These are phyloP conservation scores for Pichia sp. DNA, from an alignment of 1,139 yeast species.

Conservation along the genomic window DNA sequence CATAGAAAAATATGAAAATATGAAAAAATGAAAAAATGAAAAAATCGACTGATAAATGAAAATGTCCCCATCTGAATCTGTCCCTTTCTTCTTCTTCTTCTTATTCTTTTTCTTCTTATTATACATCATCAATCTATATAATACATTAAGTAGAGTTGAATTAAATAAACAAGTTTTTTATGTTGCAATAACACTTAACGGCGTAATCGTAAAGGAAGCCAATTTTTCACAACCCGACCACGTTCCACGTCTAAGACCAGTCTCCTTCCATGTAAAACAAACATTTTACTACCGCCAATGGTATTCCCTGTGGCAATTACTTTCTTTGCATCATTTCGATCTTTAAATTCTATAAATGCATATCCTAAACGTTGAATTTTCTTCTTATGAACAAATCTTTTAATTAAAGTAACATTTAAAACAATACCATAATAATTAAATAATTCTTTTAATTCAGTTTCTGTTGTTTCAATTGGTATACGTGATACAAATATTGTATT, in stretches of 20 bases:
- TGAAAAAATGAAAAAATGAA: background rate
- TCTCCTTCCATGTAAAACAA: conserved; percentile 33
- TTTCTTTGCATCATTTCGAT: conserved; percentile 47
- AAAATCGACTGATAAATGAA: background rate
- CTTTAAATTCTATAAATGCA: conserved; percentile 72
- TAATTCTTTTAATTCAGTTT: conserved; percentile 52
- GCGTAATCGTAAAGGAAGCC: conserved; percentile 72
- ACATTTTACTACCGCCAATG: conserved; percentile 22
- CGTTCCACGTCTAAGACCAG: conserved; percentile 79
- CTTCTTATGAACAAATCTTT: background rate
- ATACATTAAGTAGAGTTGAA: no score
- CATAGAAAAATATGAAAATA: background rate
- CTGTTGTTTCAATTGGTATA: conserved; percentile 39
- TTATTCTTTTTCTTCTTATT: no score
- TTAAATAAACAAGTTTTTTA: no score
- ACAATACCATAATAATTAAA: background rate
- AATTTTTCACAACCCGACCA: conserved; percentile 65
- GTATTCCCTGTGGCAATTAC: conserved; percentile 58
- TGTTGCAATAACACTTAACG: no score
- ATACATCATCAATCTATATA: no score
- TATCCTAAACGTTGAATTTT: conserved; percentile 63
- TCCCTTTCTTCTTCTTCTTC: no score
- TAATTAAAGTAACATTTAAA: background rate
- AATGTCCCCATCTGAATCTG: no score
- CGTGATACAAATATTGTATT: conserved; percentile 63